phyloP scores from a whole-genome alignment of 2,329 filamentous ascomycete species.

The Geosmithia putterillii region DNA sequence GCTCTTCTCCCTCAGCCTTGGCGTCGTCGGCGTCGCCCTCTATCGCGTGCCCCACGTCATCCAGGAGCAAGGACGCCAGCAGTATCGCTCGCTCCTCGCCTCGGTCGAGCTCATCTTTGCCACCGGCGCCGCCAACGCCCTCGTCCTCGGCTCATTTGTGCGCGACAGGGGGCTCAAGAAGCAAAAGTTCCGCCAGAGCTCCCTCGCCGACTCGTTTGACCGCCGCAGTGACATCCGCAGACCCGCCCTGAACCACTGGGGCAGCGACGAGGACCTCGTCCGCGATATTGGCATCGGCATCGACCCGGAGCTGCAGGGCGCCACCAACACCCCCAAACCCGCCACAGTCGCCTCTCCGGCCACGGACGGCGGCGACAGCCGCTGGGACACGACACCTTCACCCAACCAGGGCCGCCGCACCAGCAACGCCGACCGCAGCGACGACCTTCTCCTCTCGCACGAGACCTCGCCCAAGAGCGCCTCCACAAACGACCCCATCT shows the following conservation, averaged over 20 bases:
- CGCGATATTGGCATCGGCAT: slow-evolving; percentile 64
- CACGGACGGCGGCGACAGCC: slow-evolving; percentile 12
- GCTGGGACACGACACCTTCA: too few species aligned
- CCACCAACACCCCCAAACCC: slow-evolving; percentile 11
- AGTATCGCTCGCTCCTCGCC: slow-evolving; percentile 78
- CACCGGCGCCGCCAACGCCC: slow-evolving; percentile 72
- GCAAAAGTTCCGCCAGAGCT: slow-evolving; percentile 60
- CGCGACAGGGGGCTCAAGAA: slow-evolving; percentile 87
- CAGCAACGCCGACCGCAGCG: slow-evolving; percentile 26
- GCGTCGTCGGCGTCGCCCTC: slow-evolving; percentile 66
- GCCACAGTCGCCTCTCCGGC: not conserved
- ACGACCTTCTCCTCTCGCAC: slow-evolving; percentile 27
- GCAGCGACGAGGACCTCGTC: slow-evolving; percentile 85
- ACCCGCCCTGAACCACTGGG: slow-evolving; percentile 55
- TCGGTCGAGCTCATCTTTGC: slow-evolving; percentile 86
- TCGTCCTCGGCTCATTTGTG: slow-evolving; percentile 87
- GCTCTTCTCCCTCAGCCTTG: slow-evolving; percentile 75
- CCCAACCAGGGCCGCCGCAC: not conserved
- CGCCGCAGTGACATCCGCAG: slow-evolving; percentile 23
- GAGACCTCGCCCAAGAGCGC: slow-evolving; percentile 22
- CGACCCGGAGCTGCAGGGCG: slow-evolving; percentile 32
- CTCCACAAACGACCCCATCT: slow-evolving; percentile 11
- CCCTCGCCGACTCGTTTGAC: slow-evolving; percentile 52
- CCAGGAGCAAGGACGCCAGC: slow-evolving; percentile 57
- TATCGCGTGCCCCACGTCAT: slow-evolving; percentile 77